phyloP scores from a whole-genome alignment of 2,329 filamentous ascomycete species.

The Scedosporium dehoogii region DNA sequence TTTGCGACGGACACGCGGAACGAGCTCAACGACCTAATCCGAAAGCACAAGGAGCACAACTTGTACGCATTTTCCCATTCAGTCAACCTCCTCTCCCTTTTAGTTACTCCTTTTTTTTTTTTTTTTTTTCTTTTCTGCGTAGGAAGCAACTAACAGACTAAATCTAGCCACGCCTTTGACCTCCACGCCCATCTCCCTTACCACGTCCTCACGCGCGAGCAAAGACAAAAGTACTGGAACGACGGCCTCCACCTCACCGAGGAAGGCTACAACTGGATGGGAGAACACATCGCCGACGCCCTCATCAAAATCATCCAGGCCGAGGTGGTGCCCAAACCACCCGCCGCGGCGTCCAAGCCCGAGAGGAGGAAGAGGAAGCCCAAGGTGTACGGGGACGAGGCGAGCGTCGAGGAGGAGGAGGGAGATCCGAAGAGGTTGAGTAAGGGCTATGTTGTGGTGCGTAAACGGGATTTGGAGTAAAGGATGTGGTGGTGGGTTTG shows the following conservation, averaged over 20 bases:
- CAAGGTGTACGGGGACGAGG: slow-evolving; percentile 22
- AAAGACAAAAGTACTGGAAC: slow-evolving; percentile 44
- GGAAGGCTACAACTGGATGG: slow-evolving; percentile 53
- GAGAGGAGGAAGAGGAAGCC: slow-evolving; percentile 10
- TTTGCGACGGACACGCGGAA: slow-evolving; percentile 25
- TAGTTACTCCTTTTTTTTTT: not conserved
- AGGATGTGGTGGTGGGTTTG: slow-evolving; percentile 8
- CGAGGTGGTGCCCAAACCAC: not conserved
- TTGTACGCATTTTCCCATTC: slow-evolving; percentile 36
- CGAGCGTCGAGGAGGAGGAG: slow-evolving; percentile 37
- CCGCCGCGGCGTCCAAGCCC: not conserved
- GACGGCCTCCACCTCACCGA: slow-evolving; percentile 50
- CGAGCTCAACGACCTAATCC: slow-evolving; percentile 43
- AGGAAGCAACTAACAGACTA: not conserved
- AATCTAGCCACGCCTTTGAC: slow-evolving; percentile 45
- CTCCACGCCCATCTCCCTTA: slow-evolving; percentile 45
- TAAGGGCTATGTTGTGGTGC: slow-evolving; percentile 44
- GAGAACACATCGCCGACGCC: slow-evolving; percentile 42
- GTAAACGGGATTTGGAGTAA: slow-evolving; percentile 41
- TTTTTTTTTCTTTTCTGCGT: not conserved
- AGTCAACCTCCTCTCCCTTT: not conserved
- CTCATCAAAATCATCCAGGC: slow-evolving; percentile 34
- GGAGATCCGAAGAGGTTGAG: slow-evolving; percentile 35
- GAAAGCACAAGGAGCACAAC: slow-evolving; percentile 33
- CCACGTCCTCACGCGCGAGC: slow-evolving; percentile 32